Evolutionary conservation across 371 early-diverging fungal genomes (phyloP).

Genomic region (Circinella umbellata): DNA sequence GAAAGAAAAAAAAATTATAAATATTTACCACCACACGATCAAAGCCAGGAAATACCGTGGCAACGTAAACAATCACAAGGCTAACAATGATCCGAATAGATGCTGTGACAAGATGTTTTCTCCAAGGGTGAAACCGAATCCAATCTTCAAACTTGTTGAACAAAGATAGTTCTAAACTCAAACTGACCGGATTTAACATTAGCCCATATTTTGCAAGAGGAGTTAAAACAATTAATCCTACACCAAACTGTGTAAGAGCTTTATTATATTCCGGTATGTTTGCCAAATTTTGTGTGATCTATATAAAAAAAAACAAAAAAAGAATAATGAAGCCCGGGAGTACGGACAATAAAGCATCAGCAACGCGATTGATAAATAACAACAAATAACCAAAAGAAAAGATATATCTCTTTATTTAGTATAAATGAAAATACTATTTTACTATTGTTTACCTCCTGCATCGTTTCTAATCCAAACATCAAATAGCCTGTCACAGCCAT

Average conservation of each 20-base stretch:
- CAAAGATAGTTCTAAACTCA: constrained; percentile 49
- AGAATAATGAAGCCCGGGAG: not conserved
- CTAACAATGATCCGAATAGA: constrained; percentile 26
- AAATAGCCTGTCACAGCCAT: constrained; percentile 65
- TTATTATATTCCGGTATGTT: constrained; percentile 35
- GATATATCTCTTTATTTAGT: not conserved
- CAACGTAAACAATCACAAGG: constrained; percentile 28
- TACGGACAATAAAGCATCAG: too few relatives aligned
- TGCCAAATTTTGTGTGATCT: constrained; percentile 71
- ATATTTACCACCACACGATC: constrained; percentile 61
- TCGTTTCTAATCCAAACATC: constrained; percentile 71
- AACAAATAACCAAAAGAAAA: too few relatives aligned
- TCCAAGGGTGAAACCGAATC: constrained; percentile 26
- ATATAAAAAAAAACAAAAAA: not conserved
- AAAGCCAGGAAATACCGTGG: constrained; percentile 69
- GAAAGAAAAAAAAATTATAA: not conserved
- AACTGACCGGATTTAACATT: constrained; percentile 60
- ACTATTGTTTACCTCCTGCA: constrained; percentile 47
- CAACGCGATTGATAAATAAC: too few relatives aligned
- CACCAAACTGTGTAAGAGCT: constrained; percentile 24
- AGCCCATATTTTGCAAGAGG: constrained; percentile 47
- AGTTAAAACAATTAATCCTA: constrained; percentile 33
- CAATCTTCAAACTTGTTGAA: constrained; percentile 23
- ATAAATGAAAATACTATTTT: constrained; percentile 3
- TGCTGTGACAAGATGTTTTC: constrained; percentile 21